phyloP scores from a whole-genome alignment of 495 filamentous ascomycete species.

The Neurospora sp. region DNA sequence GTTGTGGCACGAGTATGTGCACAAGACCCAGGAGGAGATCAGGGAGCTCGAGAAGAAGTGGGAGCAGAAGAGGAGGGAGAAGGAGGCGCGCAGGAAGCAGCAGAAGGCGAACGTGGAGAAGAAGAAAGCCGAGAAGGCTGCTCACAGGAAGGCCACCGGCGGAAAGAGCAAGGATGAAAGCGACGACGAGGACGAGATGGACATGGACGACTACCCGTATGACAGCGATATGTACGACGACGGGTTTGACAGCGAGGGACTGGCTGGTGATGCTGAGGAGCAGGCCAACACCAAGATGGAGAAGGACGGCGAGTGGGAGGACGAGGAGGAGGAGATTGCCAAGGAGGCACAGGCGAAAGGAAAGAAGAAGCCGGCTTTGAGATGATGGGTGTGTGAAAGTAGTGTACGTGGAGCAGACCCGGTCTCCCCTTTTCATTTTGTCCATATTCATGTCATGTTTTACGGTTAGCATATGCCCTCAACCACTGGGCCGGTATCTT shows the following conservation, averaged over 20 bases:
- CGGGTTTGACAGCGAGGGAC: constrained; percentile 42
- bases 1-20: constrained; percentile 94
- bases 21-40: constrained; percentile 70
- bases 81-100: constrained; percentile 65
- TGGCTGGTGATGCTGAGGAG: constrained; percentile 50
- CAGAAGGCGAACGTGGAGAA: constrained; percentile 82
- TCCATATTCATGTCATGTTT: background rate
- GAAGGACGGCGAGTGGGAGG: constrained; percentile 42
- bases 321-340: constrained; percentile 38
- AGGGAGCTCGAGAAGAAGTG: constrained; percentile 69
- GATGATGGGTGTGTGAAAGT: background rate
- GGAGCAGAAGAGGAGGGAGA: constrained; percentile 67
- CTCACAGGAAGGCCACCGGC: constrained; percentile 36
- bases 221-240: constrained; percentile 43
- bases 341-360: background rate
- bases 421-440: background rate
- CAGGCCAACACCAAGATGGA: constrained; percentile 45
- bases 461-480: background rate
- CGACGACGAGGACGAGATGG: constrained; percentile 50
- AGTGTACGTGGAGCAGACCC: background rate
- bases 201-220: constrained; percentile 39
- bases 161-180: constrained; percentile 47
- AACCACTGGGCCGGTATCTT: background rate
- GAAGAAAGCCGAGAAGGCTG: constrained; percentile 52
- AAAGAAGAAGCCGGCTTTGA: background rate